phyloP scores from a whole-genome alignment of 805 yeast species.

The Isabelozyma rhagii region DNA sequence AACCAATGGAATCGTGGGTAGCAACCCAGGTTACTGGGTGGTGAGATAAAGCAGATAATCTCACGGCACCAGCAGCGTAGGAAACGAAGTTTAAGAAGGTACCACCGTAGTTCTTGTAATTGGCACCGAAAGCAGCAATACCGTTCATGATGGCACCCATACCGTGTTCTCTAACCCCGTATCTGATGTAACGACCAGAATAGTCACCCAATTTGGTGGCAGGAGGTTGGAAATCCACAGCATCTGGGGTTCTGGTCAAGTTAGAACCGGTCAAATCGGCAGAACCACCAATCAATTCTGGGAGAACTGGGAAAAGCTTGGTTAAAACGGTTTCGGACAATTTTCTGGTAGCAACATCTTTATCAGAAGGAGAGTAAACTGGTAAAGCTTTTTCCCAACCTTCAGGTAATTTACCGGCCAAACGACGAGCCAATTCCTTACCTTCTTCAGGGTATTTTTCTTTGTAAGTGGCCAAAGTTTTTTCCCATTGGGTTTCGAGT shows the following conservation, averaged over 20 bases:
- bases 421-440: conserved; percentile 77
- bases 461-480: conserved; percentile 56
- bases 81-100: conserved; percentile 92
- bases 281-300: conserved; percentile 95
- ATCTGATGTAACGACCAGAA: conserved; percentile 91
- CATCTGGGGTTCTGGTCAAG: conserved; percentile 81
- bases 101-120: conserved; percentile 90
- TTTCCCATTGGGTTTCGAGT: conserved; percentile 74
- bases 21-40: conserved; percentile 86
- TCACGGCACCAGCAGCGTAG: conserved; percentile 83
- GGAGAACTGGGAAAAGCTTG: conserved; percentile 59
- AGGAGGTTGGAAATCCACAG: conserved; percentile 91
- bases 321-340: conserved; percentile 78
- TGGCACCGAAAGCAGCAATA: conserved; percentile 86
- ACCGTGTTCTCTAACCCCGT: conserved; percentile 98
- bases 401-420: conserved; percentile 71
- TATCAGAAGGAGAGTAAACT: conserved; percentile 70
- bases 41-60: conserved; percentile 80
- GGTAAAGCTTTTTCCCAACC: conserved; percentile 82
- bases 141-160: conserved; percentile 99
- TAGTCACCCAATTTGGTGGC: conserved; percentile 76
- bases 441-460: conserved; percentile 73
- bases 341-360: conserved; percentile 91
- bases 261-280: conserved; percentile 98
- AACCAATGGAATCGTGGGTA: conserved; percentile 86